phyloP scores from a whole-genome alignment of 2,329 filamentous ascomycete genomes.

The Epichloe scottii region DNA sequence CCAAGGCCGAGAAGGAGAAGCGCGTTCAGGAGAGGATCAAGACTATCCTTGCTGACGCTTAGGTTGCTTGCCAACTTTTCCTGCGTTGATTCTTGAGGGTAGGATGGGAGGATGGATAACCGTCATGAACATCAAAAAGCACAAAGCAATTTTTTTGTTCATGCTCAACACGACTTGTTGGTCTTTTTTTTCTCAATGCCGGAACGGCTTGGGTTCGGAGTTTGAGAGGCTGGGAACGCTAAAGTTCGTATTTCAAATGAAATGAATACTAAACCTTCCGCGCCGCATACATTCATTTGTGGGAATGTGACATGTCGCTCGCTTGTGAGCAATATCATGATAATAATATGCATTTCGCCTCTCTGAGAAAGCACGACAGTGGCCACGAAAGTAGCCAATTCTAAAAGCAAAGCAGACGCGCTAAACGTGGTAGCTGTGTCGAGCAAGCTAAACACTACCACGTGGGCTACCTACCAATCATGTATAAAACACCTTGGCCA shows the following conservation, averaged over 20 bases:
- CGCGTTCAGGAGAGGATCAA: constrained; percentile 86
- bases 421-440: too few relatives aligned
- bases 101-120: background rate
- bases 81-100: background rate
- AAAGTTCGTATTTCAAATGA: constrained; percentile 21
- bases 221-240: constrained; percentile 28
- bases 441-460: too few relatives aligned
- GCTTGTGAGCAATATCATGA: background rate
- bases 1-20: constrained; percentile 70
- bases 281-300: background rate
- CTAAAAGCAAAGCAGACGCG: too few relatives aligned
- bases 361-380: background rate
- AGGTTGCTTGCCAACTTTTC: constrained; percentile 14
- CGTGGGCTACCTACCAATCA: background rate
- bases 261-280: constrained; percentile 24
- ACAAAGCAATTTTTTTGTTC: background rate
- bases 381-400: background rate
- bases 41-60: constrained; percentile 50
- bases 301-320: background rate
- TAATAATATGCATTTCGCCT: background rate
- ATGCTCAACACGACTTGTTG: background rate
- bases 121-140: background rate
- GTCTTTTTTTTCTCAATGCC: background rate
- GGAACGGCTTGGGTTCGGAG: constrained; percentile 23
- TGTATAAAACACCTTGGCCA: constrained; percentile 5